A percentile compares a stretch with the other conserved stretches of the same genome.
Evolutionary conservation across 192 early-diverging fungal species (phyloP).

Genomic region (Coemansia sp.): DNA sequence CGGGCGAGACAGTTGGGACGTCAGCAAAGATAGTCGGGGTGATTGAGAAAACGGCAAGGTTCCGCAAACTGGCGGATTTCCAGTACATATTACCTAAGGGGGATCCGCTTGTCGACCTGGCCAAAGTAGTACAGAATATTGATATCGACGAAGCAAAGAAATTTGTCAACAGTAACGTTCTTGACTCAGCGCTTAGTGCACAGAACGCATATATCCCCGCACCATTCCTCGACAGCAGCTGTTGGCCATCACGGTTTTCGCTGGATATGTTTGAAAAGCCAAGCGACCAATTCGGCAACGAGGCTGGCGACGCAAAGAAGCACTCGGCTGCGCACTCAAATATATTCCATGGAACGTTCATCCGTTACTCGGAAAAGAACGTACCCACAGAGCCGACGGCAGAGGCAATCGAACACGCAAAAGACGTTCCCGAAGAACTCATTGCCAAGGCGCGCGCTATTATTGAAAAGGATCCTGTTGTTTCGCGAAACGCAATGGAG

Average conservation of each 20-base stretch:
- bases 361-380: slow-evolving; percentile 9
- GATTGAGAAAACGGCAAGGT: slow-evolving; percentile 45
- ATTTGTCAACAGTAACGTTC: slow-evolving; percentile 12
- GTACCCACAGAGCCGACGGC: slow-evolving; percentile 21
- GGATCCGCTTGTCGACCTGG: slow-evolving; percentile 20
- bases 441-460: slow-evolving; percentile 18
- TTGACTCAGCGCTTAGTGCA: slow-evolving; percentile 11
- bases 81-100: slow-evolving; percentile 29
- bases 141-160: slow-evolving; percentile 31
- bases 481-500: slow-evolving; percentile 41
- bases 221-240: slow-evolving; percentile 34
- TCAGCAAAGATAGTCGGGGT: slow-evolving; percentile 30
- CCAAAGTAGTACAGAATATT: slow-evolving; percentile 5
- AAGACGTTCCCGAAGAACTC: slow-evolving; percentile 11
- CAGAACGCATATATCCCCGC: slow-evolving; percentile 26
- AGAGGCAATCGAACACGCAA: slow-evolving; percentile 7
- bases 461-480: slow-evolving; percentile 28
- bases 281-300: too few species aligned
- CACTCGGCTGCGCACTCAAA: not conserved
- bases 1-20: not conserved
- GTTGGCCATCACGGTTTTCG: slow-evolving; percentile 33
- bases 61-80: slow-evolving; percentile 47
- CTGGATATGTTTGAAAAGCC: slow-evolving; percentile 4
- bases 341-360: slow-evolving; percentile 5
- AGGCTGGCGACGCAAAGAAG: not conserved